Evolutionary conservation across 192 early-diverging fungal species (phyloP), one percentile per base, ranked within the genome.

Genomic region (Linnemannia exigua): DNA sequence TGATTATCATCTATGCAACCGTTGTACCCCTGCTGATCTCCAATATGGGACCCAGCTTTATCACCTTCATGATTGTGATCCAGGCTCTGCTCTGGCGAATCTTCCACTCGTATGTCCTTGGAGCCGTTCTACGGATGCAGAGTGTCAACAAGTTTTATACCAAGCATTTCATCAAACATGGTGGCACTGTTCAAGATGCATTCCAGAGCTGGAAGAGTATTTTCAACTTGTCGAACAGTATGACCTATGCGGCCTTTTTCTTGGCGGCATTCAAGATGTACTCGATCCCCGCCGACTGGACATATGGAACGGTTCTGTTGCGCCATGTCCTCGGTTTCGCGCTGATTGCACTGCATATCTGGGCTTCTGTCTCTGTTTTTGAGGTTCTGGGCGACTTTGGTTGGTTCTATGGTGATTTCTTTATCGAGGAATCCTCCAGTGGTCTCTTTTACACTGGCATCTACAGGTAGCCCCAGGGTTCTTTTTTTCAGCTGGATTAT

Each of bases 391-490:
- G 98, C 44, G 96, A 97, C 79, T 97, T 96, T 89, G 98, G 98
- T 9, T 99, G 97, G 97, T 99, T 99, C 87, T 98, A 99, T 86
- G 97, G 97, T 54, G 98, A 99, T 80, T 98, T 98, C 80, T 98
- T 99, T 89, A 92, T 98, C 46, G 96, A 96, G 81, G 93, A 95
- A 37, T 88, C 94, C 11, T 91, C 93, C 33, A 90, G 87, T 75
- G 92, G 92, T 70, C 89, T 95, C 28, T 92, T 95, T 70, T 98
- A 98, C 87, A 97, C 94, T 31, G 98, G 98, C 41, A 94, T 98
- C 68, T 99, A 86, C 76, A 78, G 82, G 82, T 85, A 71, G 67
- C 33, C 19, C 7, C 1, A 19, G 47, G 3, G 12, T 12, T 33
- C 52, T 28, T 58, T 3, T 28, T 54, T 54, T 19, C 14, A 61